Evolutionary conservation across 2,329 filamentous ascomycete genomes (phyloP).

Genomic region (Cercospora janseana): DNA sequence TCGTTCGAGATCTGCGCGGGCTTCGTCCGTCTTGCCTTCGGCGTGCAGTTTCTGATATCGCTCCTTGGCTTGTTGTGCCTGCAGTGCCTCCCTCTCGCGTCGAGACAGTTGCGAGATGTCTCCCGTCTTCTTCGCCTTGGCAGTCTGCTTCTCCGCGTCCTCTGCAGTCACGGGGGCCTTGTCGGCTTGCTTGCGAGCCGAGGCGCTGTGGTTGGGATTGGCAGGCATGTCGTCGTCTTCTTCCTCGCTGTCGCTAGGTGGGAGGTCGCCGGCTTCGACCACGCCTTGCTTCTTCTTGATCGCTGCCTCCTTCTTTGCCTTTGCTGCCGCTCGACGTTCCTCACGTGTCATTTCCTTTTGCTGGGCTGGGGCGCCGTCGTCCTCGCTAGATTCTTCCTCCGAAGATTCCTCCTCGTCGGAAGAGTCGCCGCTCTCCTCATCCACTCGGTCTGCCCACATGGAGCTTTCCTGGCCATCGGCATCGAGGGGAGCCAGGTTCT

Average conservation of each 20-base stretch:
- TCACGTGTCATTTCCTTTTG: conserved; percentile 69
- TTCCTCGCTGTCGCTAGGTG: conserved; percentile 63
- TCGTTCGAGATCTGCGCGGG: conserved; percentile 81
- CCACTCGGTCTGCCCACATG: conserved; percentile 70
- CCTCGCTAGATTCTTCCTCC: conserved; percentile 45
- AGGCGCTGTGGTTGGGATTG: conserved; percentile 81
- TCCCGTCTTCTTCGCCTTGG: conserved; percentile 59
- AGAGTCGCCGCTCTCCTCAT: conserved; percentile 55
- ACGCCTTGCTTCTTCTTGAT: conserved; percentile 69
- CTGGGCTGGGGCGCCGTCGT: conserved; percentile 41
- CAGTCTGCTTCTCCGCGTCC: conserved; percentile 47
- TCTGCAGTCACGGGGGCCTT: conserved; percentile 51
- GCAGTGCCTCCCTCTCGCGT: conserved; percentile 72
- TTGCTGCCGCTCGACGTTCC: conserved; percentile 80
- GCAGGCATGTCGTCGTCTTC: conserved; percentile 68
- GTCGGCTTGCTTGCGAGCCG: conserved; percentile 66
- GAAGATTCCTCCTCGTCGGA: conserved; percentile 49
- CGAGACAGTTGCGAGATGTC: conserved; percentile 59
- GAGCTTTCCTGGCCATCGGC: conserved; percentile 82
- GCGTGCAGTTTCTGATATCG: conserved; percentile 88
- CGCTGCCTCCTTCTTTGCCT: conserved; percentile 87
- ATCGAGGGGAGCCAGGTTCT: conserved; percentile 83
- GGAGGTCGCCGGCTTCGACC: conserved; percentile 82
- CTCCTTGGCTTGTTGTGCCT: conserved; percentile 86
- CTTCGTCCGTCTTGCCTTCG: conserved; percentile 94